A percentile compares a stretch with the other conserved stretches of the same genome.
phyloP scores from a whole-genome alignment of 495 filamentous ascomycete genomes.

The Jackrogersella minutella region DNA sequence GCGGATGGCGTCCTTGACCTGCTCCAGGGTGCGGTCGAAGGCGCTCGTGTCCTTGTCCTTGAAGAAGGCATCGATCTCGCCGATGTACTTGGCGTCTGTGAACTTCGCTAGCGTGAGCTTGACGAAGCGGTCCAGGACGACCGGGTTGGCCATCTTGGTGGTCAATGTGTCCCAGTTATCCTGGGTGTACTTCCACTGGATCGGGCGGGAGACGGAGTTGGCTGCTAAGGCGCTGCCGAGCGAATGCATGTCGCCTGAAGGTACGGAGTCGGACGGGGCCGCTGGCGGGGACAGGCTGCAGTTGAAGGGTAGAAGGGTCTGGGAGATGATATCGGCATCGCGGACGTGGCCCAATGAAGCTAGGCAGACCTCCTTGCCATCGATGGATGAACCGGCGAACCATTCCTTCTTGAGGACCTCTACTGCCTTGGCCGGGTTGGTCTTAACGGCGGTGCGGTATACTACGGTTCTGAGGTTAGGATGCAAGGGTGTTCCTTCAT shows the following conservation, averaged over 20 bases:
- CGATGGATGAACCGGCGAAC: constrained; percentile 78
- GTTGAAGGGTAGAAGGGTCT: constrained; percentile 81
- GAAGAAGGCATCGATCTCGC: constrained; percentile 87
- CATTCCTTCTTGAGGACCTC: constrained; percentile 81
- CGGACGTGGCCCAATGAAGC: constrained; percentile 77
- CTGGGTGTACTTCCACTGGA: constrained; percentile 85
- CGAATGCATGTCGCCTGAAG: constrained; percentile 81
- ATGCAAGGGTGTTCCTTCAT: constrained; percentile 72
- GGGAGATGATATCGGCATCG: constrained; percentile 69
- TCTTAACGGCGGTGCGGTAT: constrained; percentile 80
- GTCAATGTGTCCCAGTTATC: constrained; percentile 76
- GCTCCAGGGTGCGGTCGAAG: constrained; percentile 79
- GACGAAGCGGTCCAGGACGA: constrained; percentile 88
- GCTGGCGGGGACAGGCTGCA: constrained; percentile 72
- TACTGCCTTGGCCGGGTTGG: constrained; percentile 71
- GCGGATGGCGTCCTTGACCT: constrained; percentile 80
- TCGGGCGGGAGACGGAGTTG: constrained; percentile 72
- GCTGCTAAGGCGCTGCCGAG: constrained; percentile 73
- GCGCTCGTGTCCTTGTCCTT: constrained; percentile 78
- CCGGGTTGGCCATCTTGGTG: constrained; percentile 76
- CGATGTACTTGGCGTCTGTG: constrained; percentile 68
- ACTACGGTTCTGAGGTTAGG: constrained; percentile 80
- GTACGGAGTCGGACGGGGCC: constrained; percentile 50
- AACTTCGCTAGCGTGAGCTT: constrained; percentile 80
- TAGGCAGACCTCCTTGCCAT: constrained; percentile 88